phyloP scores from a whole-genome alignment of 305 asterid species.

The Fraxinus angustifolia region DNA sequence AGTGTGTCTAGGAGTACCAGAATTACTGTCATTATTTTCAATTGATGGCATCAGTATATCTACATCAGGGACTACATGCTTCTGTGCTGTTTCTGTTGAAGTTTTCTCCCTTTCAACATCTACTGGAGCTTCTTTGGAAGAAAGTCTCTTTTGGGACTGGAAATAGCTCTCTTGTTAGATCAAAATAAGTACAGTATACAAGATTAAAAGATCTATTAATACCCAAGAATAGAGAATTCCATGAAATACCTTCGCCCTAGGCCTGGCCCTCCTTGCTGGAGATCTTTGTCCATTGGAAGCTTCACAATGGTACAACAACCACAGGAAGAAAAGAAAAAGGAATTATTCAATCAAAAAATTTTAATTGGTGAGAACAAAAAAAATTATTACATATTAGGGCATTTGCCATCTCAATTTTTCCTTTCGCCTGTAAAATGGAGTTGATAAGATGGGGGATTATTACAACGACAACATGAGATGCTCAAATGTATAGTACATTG shows the following conservation, averaged over 20 bases:
- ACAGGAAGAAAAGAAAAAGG: constrained; percentile 3
- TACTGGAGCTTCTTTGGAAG: constrained; percentile 45
- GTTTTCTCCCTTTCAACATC: constrained; percentile 40
- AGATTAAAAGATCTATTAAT: constrained; percentile 10
- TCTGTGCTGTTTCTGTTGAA: constrained; percentile 40
- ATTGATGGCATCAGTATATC: constrained; percentile 22
- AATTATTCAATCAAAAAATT: neutral
- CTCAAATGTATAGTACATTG: neutral
- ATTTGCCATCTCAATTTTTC: neutral
- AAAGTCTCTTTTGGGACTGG: constrained; percentile 50
- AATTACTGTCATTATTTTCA: constrained; percentile 42
- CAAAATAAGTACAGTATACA: constrained; percentile 12
- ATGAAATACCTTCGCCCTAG: constrained; percentile 61
- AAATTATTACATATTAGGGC: neutral
- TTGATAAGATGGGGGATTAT: neutral
- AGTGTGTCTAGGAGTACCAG: constrained; percentile 30
- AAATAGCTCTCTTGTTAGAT: constrained; percentile 27
- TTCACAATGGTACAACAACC: constrained; percentile 19
- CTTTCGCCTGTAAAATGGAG: neutral
- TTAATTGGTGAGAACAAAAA: neutral
- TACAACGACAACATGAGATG: neutral
- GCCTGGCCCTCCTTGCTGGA: constrained; percentile 58
- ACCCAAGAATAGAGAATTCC: constrained; percentile 16
- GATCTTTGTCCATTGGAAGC: constrained; percentile 68
- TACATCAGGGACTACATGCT: constrained; percentile 44